Evolutionary conservation across 202 grass and related monocot genomes (phyloP).

Genomic region (Panicum virgatum): DNA sequence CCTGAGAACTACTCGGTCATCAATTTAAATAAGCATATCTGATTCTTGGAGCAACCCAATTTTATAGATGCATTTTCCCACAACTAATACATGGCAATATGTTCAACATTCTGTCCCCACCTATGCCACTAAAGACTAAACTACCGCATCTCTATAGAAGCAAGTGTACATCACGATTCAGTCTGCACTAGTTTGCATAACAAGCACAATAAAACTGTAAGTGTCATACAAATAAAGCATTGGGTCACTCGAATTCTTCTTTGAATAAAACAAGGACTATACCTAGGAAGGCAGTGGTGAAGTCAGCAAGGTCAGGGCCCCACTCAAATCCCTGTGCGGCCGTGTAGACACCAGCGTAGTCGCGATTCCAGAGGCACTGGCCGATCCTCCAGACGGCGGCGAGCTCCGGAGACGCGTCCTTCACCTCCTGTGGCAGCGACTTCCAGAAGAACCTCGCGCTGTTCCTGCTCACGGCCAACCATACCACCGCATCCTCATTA

Average conservation of each 20-base stretch:
- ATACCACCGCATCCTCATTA: not conserved
- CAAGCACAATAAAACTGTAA: not conserved
- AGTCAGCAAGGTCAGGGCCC: constrained; percentile 56
- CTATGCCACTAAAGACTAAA: not conserved
- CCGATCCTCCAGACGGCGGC: constrained; percentile 76
- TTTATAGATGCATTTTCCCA: not conserved
- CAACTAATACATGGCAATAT: not conserved
- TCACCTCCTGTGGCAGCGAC: constrained; percentile 71
- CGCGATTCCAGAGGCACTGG: constrained; percentile 87
- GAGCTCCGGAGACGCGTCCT: constrained; percentile 75
- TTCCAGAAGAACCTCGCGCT: constrained; percentile 91
- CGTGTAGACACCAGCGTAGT: constrained; percentile 69
- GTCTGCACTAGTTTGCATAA: constrained; percentile 2
- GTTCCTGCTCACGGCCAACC: constrained; percentile 53
- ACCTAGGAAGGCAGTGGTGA: constrained; percentile 77
- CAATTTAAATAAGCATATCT: constrained; percentile 25
- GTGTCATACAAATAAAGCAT: not conserved
- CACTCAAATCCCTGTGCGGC: constrained; percentile 64
- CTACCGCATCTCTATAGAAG: not conserved
- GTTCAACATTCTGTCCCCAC: not conserved
- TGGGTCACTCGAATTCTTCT: no score
- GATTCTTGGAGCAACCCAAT: not conserved
- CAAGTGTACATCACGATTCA: not conserved
- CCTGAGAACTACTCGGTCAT: not conserved
- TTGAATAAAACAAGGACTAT: not conserved